A percentile compares a stretch with the other conserved stretches of the same genome.
Conservation (phyloP, 768 basidiomycete genomes). For the Russula brevipes region DNA sequence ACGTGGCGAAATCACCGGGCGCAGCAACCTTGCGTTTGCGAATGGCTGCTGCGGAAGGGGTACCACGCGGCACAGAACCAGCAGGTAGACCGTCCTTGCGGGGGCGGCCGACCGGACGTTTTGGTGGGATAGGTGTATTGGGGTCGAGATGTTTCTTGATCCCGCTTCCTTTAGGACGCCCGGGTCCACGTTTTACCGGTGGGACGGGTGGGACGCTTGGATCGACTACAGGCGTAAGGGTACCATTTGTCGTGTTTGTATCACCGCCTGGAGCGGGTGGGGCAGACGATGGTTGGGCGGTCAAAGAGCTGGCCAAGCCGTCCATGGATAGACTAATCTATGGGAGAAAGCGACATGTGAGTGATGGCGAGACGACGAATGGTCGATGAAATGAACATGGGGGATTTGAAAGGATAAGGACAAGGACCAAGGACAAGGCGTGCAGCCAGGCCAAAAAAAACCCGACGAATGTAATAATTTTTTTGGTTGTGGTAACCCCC, state of each 20-base stretch:
- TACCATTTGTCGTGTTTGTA: neutral
- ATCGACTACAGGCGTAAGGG: neutral
- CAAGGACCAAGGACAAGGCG: neutral
- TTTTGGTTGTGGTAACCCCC: conserved; percentile 21
- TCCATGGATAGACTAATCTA: conserved; percentile 14
- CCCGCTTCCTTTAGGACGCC: conserved; percentile 74
- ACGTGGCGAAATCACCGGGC: conserved; percentile 32
- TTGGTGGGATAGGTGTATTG: conserved; percentile 48
- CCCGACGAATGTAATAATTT: conserved; percentile 19
- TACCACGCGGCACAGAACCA: conserved; percentile 51
- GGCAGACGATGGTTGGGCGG: conserved; percentile 9
- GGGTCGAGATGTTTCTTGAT: conserved; percentile 50
- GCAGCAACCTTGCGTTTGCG: conserved; percentile 26
- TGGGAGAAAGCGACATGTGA: neutral
- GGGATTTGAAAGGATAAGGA: neutral
- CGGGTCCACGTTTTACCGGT: conserved; percentile 61
- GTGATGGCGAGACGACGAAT: neutral
- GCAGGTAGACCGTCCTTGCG: conserved; percentile 79
- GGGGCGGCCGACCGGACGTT: conserved; percentile 75
- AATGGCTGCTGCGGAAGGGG: conserved; percentile 29
- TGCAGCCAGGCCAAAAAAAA: neutral
- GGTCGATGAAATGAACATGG: neutral
- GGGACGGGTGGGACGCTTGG: conserved; percentile 12
- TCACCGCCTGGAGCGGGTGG: conserved; percentile 5
- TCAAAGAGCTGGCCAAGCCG: conserved; percentile 9